These are phyloP conservation scores for Rubia tinctorum DNA, from an alignment of 305 asterid species.

Conservation along the genomic window DNA sequence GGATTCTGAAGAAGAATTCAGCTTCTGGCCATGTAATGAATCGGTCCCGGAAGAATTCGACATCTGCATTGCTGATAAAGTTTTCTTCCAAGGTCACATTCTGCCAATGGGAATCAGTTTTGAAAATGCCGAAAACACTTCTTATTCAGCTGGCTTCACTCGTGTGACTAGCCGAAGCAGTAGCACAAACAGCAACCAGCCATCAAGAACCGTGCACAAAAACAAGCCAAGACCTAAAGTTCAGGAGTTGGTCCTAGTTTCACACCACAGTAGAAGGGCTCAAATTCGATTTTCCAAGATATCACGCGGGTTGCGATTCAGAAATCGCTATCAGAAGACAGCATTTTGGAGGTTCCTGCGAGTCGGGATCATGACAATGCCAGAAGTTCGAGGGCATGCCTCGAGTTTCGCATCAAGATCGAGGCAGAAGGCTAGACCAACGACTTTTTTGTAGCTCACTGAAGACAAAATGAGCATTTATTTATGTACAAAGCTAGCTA, in stretches of 20 bases:
- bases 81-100: slow-evolving; percentile 72
- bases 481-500: background rate
- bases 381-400: slow-evolving; percentile 62
- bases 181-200: too few relatives aligned
- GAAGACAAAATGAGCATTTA: background rate
- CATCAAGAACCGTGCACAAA: background rate
- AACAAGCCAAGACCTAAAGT: slow-evolving; percentile 26
- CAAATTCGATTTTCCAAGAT: slow-evolving; percentile 27
- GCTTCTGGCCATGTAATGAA: slow-evolving; percentile 38
- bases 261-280: slow-evolving; percentile 79
- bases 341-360: slow-evolving; percentile 60
- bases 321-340: slow-evolving; percentile 27
- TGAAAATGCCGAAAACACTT: slow-evolving; percentile 5
- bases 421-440: background rate
- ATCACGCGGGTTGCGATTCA: slow-evolving; percentile 9
- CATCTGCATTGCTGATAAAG: slow-evolving; percentile 78
- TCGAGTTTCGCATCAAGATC: too few relatives aligned
- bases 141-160: too few relatives aligned
- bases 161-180: too few relatives aligned
- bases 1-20: slow-evolving; percentile 49
- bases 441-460: slow-evolving; percentile 29
- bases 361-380: slow-evolving; percentile 56
- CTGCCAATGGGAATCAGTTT: slow-evolving; percentile 46
- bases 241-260: slow-evolving; percentile 43
- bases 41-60: slow-evolving; percentile 41